phyloP scores from a whole-genome alignment of 2,329 filamentous ascomycete species.

The Chrysoporthe austroafricana region DNA sequence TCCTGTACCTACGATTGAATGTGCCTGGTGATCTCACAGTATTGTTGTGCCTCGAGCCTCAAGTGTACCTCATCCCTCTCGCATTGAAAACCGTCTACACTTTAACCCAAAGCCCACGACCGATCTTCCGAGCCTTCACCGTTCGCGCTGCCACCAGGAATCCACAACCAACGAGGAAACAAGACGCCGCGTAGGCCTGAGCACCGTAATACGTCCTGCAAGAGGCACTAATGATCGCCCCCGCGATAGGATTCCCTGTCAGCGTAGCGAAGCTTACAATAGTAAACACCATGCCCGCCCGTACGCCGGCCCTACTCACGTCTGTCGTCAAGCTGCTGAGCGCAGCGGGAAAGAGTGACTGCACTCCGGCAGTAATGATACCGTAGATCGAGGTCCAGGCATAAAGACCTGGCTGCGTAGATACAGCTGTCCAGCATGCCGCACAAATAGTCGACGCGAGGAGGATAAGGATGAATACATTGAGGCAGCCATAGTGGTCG shows the following conservation, averaged over 20 bases:
- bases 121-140: not conserved
- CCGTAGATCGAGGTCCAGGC: conserved; percentile 48
- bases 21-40: not conserved
- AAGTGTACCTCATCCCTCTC: not conserved
- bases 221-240: not conserved
- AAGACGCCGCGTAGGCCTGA: not conserved
- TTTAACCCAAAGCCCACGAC: not conserved
- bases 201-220: not conserved
- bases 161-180: not conserved
- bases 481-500: conserved; percentile 55
- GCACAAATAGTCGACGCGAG: conserved; percentile 47
- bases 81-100: not conserved
- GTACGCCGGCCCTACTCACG: not conserved
- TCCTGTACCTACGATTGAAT: not conserved
- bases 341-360: not conserved
- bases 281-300: not conserved
- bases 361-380: not conserved
- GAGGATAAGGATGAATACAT: conserved; percentile 57
- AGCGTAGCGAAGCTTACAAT: not conserved
- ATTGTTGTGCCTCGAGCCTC: not conserved
- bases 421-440: conserved; percentile 63
- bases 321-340: not conserved
- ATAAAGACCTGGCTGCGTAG: conserved; percentile 55
- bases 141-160: not conserved
- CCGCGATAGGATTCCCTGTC: not conserved